Base-by-base conservation (phyloP, 2,329 filamentous ascomycete species). In the Aspergillus sp. region DNA sequence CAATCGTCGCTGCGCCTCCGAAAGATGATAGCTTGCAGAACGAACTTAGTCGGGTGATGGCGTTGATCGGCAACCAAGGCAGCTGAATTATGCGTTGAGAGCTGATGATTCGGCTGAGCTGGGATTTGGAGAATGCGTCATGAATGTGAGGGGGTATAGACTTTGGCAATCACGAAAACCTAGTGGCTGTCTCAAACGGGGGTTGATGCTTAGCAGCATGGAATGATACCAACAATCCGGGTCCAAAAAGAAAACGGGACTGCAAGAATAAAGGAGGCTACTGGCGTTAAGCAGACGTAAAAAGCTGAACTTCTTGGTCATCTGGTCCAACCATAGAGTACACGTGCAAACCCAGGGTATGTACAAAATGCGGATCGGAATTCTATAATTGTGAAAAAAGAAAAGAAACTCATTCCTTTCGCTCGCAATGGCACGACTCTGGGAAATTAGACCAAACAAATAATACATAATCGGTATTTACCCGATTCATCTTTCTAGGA, bases 361-460 rank as follows among this genome's bases (percentile, higher is more conserved):
- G 70, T 75, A 76, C 73, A 74, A 67, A 67, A 70, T 69, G 72
- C 70, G 72, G 65, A 70, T 67, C 68, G 69, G 68, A 74, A 59
- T 69, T 76, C 73, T 75, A 75, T 71, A 70, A 63, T 67, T 63
- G 66, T 54, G 46, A 55, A 51, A 58, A 58, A 58, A 46, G 15
- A 66, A 64, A 70, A 68, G 67, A 68, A 69, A 65, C 71, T 66
- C 68, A 69, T 72, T 71, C 68, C 71, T 74, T 73, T 74, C 73
- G 72, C 73, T 74, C 66, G 70, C 69, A 75, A 73, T 71, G 68
- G 70, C 68, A 73, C 67, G 68, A 74, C 65, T 71, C 67, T 71
- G 65, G 70, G 69, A 70, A 68, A 72, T 70, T 71, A 73, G 66
- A 73, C 71, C 69, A 70, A 75, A 73, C 71, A 76, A 41, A 76